Base-by-base conservation (phyloP, 116 monocot genomes). In the Dioscorea cayenensis region DNA sequence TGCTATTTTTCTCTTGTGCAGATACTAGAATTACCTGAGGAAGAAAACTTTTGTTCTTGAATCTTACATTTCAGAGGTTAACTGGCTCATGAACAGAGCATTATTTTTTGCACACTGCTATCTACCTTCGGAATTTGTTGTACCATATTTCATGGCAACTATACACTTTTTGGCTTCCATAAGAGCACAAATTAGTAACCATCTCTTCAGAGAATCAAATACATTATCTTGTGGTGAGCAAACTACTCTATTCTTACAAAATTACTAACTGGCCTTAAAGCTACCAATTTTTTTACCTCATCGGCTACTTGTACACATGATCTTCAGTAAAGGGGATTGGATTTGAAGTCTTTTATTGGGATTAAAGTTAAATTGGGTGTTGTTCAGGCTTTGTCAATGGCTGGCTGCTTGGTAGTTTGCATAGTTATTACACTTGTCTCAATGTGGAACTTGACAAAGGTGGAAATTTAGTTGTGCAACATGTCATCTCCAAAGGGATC, bases 1-100 rank as follows among this genome's bases (percentile, higher is more conserved):
- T 55, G 19, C 70, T 12, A 36, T 7, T 51, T 14, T 14, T 72
- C 35, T 19, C 23, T 21, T 52, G 27, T 77, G 75, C 79, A 99
- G 99, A 72, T 99, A 94, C 72, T 99, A 94, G 99, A 99, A 99
- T 79, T 99, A 99, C 73, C 78, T 99, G 27, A 84, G 93, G 80
- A 99, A 99, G 80, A 94, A 99, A 82, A 99, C 99, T 28, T 94
- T 99, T 89, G 94, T 99, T 77, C 72, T 99, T 25, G 99, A 99
- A 78, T 99, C 99, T 37, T 99, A 94, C 64, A 87, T 86, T 73
- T 91, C 94, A 49, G 78, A 52, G 23, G 91, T 94, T 62, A 99
- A 99, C 65, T 91, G 94, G 94, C 50, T 86, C 63, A 99, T 99
- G 99, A 99, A 99, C 74, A 88, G 93, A 78, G 99, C 99, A 71